A percentile compares a stretch with the other conserved stretches of the same genome.
phyloP scores from a whole-genome alignment of 2,329 filamentous ascomycete genomes.

The Ceratocystis eucalypticola region DNA sequence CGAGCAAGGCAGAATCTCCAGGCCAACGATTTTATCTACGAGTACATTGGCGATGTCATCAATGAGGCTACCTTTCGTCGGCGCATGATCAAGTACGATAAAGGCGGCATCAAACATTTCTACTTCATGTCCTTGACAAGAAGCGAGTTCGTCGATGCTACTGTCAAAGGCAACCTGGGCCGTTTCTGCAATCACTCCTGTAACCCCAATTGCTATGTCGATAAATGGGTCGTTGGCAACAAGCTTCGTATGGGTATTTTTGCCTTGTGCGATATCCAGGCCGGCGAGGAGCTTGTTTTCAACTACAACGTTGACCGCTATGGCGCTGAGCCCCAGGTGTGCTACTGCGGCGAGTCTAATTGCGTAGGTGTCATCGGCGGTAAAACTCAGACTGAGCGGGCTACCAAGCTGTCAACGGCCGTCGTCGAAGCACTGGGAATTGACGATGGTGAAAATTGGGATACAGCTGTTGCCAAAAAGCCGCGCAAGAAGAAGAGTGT shows the following conservation, averaged over 20 bases:
- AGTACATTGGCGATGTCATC: constrained; percentile 97
- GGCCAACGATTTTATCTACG: constrained; percentile 84
- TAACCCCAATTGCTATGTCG: constrained; percentile 96
- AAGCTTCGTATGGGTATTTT: constrained; percentile 99
- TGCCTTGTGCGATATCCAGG: constrained; percentile 67
- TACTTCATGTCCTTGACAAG: constrained; percentile 99
- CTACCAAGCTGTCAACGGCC: constrained; percentile 76
- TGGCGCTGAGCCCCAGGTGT: constrained; percentile 89
- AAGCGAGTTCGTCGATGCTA: constrained; percentile 93
- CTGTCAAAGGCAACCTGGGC: constrained; percentile 88
- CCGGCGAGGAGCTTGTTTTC: constrained; percentile 91
- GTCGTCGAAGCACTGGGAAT: constrained; percentile 94
- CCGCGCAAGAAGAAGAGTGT: constrained; percentile 81
- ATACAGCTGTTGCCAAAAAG: constrained; percentile 77
- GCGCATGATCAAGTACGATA: constrained; percentile 85
- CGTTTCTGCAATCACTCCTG: constrained; percentile 99
- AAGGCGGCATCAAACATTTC: constrained; percentile 96
- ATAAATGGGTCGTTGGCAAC: constrained; percentile 97
- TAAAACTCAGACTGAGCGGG: constrained; percentile 92
- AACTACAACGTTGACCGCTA: constrained; percentile 99
- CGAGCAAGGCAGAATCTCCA: constrained; percentile 66
- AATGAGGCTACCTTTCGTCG: constrained; percentile 79
- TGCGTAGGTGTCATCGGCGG: constrained; percentile 95
- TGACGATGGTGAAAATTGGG: constrained; percentile 84
- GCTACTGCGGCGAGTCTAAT: constrained; percentile 88